These are phyloP conservation scores for Aspergillus vadensis DNA, from an alignment of 2,329 filamentous ascomycete species.

Conservation along the genomic window DNA sequence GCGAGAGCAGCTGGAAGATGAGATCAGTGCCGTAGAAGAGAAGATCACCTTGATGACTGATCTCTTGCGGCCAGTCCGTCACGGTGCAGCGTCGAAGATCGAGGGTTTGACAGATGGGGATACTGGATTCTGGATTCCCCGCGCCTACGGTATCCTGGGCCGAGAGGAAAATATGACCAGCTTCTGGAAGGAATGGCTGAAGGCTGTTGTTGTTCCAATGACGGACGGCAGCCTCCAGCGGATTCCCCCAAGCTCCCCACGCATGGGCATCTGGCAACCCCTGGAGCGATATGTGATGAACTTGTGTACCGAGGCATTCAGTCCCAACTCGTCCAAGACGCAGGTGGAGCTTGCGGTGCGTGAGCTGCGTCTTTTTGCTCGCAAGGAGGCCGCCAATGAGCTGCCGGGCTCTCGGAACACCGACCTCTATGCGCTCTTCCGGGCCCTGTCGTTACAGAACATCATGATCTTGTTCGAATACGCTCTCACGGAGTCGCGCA, in stretches of 20 bases:
- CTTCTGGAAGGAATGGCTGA: constrained; percentile 99
- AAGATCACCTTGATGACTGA: constrained; percentile 98
- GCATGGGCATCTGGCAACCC: constrained; percentile 91
- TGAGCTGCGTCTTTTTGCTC: constrained; percentile 86
- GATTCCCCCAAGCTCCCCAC: constrained; percentile 84
- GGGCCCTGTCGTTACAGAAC: constrained; percentile 85
- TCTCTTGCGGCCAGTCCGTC: constrained; percentile 84
- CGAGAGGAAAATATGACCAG: constrained; percentile 78
- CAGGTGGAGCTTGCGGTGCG: constrained; percentile 90
- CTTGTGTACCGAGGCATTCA: constrained; percentile 90
- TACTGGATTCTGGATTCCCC: constrained; percentile 91
- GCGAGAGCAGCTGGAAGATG: constrained; percentile 83
- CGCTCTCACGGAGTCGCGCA: constrained; percentile 86
- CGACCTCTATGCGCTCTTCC: constrained; percentile 90
- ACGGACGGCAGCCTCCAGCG: constrained; percentile 80
- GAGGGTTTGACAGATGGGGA: constrained; percentile 94
- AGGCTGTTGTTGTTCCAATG: constrained; percentile 94
- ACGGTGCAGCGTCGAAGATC: constrained; percentile 94
- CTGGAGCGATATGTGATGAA: constrained; percentile 97
- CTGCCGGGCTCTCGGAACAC: constrained; percentile 87
- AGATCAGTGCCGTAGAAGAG: constrained; percentile 94
- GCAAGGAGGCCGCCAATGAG: constrained; percentile 91
- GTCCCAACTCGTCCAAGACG: constrained; percentile 88
- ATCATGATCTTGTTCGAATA: constrained; percentile 93
- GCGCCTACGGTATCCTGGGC: constrained; percentile 90